Conservation (phyloP, 139 green algal species). For the Closterium sp. region DNA sequence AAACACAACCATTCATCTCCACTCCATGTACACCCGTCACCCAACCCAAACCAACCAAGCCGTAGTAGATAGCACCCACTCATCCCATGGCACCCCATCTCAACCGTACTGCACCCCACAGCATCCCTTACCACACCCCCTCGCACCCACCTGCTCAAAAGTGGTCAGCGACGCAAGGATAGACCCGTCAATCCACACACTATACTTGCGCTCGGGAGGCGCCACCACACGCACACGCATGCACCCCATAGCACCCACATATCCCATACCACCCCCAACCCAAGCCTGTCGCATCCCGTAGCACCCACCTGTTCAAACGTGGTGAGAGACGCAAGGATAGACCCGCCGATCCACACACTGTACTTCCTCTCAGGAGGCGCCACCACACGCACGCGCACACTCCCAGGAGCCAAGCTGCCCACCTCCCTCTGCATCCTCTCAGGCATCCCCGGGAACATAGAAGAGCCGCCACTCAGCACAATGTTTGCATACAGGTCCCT, state of each 20-base stretch:
- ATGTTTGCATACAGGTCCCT: slow-evolving; percentile 86
- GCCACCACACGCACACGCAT: slow-evolving; percentile 96
- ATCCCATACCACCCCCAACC: too few relatives aligned
- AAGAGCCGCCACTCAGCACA: slow-evolving; percentile 72
- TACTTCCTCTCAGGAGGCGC: slow-evolving; percentile 91
- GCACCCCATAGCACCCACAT: slow-evolving; percentile 42
- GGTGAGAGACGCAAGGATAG: slow-evolving; percentile 95
- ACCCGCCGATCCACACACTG: slow-evolving; percentile 96
- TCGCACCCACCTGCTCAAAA: slow-evolving; percentile 66
- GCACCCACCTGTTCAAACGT: slow-evolving; percentile 78
- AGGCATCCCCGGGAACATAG: slow-evolving; percentile 74
- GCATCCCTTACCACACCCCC: not conserved
- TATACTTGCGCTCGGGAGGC: slow-evolving; percentile 88
- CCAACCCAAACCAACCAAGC: too few relatives aligned
- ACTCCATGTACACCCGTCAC: too few relatives aligned
- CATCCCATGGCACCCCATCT: not conserved
- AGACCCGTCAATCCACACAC: slow-evolving; percentile 96
- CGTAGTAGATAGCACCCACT: not conserved
- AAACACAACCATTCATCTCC: too few relatives aligned
- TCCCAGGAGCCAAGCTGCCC: slow-evolving; percentile 74
- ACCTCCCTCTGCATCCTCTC: slow-evolving; percentile 98
- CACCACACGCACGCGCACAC: slow-evolving; percentile 96
- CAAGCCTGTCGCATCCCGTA: not conserved
- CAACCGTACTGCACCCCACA: not conserved
- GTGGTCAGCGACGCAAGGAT: slow-evolving; percentile 95